Evolutionary conservation across 73 alveolate genomes (phyloP).

Genomic region (Stentor roeselii): DNA sequence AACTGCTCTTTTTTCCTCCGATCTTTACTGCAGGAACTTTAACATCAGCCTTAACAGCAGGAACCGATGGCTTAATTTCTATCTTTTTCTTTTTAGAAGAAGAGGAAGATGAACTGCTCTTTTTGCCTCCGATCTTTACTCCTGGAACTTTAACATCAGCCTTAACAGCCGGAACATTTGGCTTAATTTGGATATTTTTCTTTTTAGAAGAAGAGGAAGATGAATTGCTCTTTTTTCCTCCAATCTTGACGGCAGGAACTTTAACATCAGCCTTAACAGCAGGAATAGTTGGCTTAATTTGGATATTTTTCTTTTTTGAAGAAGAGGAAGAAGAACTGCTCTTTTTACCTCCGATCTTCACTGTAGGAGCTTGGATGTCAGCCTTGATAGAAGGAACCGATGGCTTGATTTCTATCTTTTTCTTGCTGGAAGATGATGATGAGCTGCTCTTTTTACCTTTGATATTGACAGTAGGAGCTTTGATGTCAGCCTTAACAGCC

Average conservation of each 20-base stretch:
- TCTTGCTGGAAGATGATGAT: neutral
- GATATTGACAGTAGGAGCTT: neutral
- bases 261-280: too few species aligned
- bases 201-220: too few species aligned
- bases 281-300: too few species aligned
- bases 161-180: too few species aligned
- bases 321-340: too few species aligned
- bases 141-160: neutral
- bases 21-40: neutral
- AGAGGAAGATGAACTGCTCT: neutral
- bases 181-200: too few species aligned
- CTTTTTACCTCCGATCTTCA: too few species aligned
- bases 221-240: too few species aligned
- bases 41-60: neutral
- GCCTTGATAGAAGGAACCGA: too few species aligned
- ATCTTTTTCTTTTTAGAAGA: neutral
- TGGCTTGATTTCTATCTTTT: constrained; percentile 1
- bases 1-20: neutral
- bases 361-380: too few species aligned
- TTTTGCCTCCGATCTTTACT: neutral
- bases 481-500: neutral
- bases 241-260: too few species aligned
- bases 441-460: neutral
- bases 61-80: neutral
- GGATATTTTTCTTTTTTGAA: too few species aligned